These are phyloP conservation scores for Entomortierella lignicola DNA, from an alignment of 192 early-diverging fungal genomes.

Conservation along the genomic window DNA sequence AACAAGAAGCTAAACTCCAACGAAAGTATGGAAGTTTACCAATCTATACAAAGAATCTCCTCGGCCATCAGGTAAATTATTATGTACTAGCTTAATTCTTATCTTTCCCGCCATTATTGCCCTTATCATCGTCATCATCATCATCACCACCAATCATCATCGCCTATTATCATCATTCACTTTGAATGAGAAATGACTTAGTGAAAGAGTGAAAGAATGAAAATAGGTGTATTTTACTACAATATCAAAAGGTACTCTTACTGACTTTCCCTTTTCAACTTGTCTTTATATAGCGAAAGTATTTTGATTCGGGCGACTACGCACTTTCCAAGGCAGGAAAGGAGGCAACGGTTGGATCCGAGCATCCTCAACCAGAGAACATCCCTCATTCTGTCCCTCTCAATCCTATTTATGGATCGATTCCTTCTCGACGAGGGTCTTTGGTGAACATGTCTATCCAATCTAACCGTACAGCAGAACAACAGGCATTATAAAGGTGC, in stretches of 20 bases:
- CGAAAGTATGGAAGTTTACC: slow-evolving; percentile 35
- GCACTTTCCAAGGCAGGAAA: slow-evolving; percentile 95
- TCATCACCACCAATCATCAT: background rate
- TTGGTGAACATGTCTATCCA: slow-evolving; percentile 40
- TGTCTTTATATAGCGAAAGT: slow-evolving; percentile 77
- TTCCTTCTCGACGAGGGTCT: slow-evolving; percentile 41
- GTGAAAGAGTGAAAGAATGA: no score
- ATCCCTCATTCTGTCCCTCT: slow-evolving; percentile 82
- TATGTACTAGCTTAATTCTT: background rate
- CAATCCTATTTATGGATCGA: slow-evolving; percentile 43
- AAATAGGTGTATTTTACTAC: no score
- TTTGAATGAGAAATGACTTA: no score
- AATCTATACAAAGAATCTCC: slow-evolving; percentile 25
- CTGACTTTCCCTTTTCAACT: background rate
- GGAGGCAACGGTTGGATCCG: slow-evolving; percentile 79
- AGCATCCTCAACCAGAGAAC: slow-evolving; percentile 89
- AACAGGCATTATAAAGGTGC: slow-evolving; percentile 43
- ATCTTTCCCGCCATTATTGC: slow-evolving; percentile 1
- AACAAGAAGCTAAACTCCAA: slow-evolving; percentile 41
- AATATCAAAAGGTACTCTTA: no score
- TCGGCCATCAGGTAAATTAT: slow-evolving; percentile 34
- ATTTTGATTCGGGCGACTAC: slow-evolving; percentile 99
- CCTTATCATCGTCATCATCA: background rate
- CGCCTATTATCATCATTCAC: no score
- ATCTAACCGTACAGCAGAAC: slow-evolving; percentile 22